Evolutionary conservation across 768 basidiomycete species (phyloP).

Genomic region (Russula dissimulans): DNA sequence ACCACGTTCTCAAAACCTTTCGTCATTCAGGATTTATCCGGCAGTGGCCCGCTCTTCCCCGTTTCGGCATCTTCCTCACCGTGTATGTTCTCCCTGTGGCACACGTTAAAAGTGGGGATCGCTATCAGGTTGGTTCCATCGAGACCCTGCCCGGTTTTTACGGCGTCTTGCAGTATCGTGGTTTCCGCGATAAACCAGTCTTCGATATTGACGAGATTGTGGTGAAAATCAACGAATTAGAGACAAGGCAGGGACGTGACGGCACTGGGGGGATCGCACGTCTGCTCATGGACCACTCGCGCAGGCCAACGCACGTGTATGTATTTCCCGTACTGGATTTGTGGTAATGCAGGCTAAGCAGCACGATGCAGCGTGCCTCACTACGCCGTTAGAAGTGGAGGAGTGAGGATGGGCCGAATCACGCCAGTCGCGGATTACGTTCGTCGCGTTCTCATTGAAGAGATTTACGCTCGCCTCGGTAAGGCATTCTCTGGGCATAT

Average conservation of each 20-base stretch:
- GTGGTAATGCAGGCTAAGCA: neutral
- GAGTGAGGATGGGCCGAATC: slow-evolving; percentile 26
- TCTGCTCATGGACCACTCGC: slow-evolving; percentile 35
- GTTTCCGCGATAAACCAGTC: slow-evolving; percentile 43
- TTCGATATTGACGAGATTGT: slow-evolving; percentile 38
- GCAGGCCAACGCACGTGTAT: slow-evolving; percentile 48
- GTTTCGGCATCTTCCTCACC: slow-evolving; percentile 59
- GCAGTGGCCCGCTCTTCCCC: slow-evolving; percentile 62
- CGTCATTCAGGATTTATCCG: slow-evolving; percentile 41
- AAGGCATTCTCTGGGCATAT: slow-evolving; percentile 10
- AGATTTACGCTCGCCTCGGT: slow-evolving; percentile 51
- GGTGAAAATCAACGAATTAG: slow-evolving; percentile 41
- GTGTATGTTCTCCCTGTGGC: slow-evolving; percentile 44
- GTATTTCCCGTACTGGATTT: slow-evolving; percentile 18
- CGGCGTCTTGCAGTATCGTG: slow-evolving; percentile 48
- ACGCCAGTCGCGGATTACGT: slow-evolving; percentile 33
- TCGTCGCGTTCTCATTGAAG: slow-evolving; percentile 46
- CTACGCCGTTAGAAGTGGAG: slow-evolving; percentile 44
- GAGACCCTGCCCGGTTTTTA: slow-evolving; percentile 50
- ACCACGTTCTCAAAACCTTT: neutral
- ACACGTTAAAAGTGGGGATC: slow-evolving; percentile 39
- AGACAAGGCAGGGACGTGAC: slow-evolving; percentile 32
- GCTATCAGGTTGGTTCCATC: slow-evolving; percentile 50
- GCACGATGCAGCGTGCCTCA: slow-evolving; percentile 39
- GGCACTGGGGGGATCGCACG: slow-evolving; percentile 27